A percentile compares a stretch with the other conserved stretches of the same genome.
Evolutionary conservation across 176 grass and related monocot genomes (phyloP).

Genomic region (Raddia guianensis): DNA sequence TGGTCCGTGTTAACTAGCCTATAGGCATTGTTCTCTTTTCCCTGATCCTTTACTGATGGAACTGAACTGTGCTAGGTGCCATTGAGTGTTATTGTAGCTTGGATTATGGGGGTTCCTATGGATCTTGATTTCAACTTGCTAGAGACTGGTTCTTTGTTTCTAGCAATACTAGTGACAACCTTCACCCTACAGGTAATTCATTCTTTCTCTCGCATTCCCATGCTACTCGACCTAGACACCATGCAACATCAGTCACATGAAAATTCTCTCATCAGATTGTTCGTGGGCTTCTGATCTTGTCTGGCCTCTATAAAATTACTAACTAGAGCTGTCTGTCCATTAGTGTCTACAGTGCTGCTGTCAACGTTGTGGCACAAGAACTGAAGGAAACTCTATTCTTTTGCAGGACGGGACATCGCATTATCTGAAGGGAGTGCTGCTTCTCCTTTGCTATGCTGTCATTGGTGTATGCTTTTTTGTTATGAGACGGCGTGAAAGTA

Average conservation of each 20-base stretch:
- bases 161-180: conserved; percentile 69
- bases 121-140: conserved; percentile 86
- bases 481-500: conserved; percentile 50
- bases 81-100: conserved; percentile 71
- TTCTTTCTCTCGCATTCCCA: neutral
- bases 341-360: neutral
- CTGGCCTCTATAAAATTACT: neutral
- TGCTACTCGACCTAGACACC: neutral
- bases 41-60: conserved; percentile 12
- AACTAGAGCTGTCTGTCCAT: neutral
- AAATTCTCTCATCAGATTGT: neutral
- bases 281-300: neutral
- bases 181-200: conserved; percentile 75
- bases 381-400: conserved; percentile 3
- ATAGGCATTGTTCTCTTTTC: conserved; percentile 23
- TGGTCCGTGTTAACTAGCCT: conserved; percentile 56
- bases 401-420: conserved; percentile 84
- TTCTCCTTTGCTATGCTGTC: conserved; percentile 69
- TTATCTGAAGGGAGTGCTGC: conserved; percentile 83
- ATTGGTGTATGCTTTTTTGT: conserved; percentile 76
- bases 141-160: conserved; percentile 75
- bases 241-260: neutral
- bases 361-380: neutral
- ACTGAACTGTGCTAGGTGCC: conserved; percentile 53
- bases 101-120: conserved; percentile 89